phyloP scores from a whole-genome alignment of 495 filamentous ascomycete genomes.

The Podospora australis region DNA sequence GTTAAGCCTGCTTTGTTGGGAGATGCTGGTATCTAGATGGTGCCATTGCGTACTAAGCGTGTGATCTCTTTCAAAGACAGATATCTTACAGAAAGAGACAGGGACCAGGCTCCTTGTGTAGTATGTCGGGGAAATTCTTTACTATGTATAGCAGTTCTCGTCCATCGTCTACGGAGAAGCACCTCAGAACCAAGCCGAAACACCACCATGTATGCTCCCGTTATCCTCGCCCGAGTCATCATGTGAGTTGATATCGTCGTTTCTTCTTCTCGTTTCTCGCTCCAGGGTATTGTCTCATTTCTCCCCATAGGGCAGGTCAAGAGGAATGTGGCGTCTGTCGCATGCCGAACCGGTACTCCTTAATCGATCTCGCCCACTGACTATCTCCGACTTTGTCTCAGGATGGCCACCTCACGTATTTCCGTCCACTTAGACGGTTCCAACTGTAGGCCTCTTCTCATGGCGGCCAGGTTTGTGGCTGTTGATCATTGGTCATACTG shows the following conservation, averaged over 20 bases:
- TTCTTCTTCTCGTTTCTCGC: neutral
- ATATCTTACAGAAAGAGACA: too few species aligned
- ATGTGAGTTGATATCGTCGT: neutral
- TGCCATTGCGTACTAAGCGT: too few species aligned
- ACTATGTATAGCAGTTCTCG: too few species aligned
- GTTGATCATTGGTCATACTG: neutral
- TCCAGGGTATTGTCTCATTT: neutral
- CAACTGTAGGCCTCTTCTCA: neutral
- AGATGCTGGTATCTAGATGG: too few species aligned
- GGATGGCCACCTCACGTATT: constrained; percentile 1
- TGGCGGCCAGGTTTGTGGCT: neutral
- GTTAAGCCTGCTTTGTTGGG: too few species aligned
- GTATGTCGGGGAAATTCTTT: too few species aligned
- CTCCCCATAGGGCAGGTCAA: constrained; percentile 3
- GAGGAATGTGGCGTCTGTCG: constrained; percentile 3
- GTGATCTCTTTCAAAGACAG: too few species aligned
- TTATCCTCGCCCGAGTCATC: neutral
- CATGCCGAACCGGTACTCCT: neutral
- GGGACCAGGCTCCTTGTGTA: too few species aligned
- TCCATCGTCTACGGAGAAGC: too few species aligned
- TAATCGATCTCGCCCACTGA: neutral
- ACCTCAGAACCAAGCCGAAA: too few species aligned
- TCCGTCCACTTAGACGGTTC: neutral
- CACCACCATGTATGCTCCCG: neutral
- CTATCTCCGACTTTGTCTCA: neutral